Percentiles rank a stretch among this genome's conserved stretches.
These are phyloP conservation scores for Platanthera zijinensis DNA, from an alignment of 106 monocot species.

Conservation along the genomic window DNA sequence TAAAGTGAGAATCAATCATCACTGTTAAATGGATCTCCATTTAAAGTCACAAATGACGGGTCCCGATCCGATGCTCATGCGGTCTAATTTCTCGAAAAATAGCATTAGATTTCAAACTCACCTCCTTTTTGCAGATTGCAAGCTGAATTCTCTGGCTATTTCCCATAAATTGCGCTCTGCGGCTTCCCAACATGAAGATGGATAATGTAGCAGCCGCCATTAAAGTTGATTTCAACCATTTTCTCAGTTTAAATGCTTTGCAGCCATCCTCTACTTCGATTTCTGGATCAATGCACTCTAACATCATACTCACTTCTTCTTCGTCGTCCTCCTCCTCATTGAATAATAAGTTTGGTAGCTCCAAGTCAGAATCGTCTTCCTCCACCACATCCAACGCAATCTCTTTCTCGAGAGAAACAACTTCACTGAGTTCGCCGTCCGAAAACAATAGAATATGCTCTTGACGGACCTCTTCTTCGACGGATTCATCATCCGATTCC, in stretches of 20 bases:
- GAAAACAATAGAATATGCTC: neutral
- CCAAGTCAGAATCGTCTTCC: neutral
- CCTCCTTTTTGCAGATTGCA: neutral
- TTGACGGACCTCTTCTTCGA: neutral
- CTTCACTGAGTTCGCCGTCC: neutral
- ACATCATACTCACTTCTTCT: neutral
- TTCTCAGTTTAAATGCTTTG: neutral
- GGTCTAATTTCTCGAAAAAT: too few relatives aligned
- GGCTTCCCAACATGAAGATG: neutral
- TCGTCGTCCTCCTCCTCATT: neutral
- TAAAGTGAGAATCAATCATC: too few relatives aligned
- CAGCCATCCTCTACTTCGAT: neutral
- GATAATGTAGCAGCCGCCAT: neutral
- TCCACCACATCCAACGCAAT: neutral
- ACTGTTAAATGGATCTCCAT: too few relatives aligned
- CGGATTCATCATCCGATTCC: neutral
- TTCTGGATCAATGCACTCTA: neutral
- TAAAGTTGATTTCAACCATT: neutral
- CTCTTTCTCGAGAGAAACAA: neutral
- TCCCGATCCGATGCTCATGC: too few relatives aligned
- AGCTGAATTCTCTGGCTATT: neutral
- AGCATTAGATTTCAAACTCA: neutral
- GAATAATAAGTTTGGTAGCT: neutral
- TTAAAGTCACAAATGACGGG: too few relatives aligned
- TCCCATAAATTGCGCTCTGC: neutral